These are phyloP conservation scores for Penicillium odoratum DNA, from an alignment of 495 filamentous ascomycete species.

Conservation along the genomic window DNA sequence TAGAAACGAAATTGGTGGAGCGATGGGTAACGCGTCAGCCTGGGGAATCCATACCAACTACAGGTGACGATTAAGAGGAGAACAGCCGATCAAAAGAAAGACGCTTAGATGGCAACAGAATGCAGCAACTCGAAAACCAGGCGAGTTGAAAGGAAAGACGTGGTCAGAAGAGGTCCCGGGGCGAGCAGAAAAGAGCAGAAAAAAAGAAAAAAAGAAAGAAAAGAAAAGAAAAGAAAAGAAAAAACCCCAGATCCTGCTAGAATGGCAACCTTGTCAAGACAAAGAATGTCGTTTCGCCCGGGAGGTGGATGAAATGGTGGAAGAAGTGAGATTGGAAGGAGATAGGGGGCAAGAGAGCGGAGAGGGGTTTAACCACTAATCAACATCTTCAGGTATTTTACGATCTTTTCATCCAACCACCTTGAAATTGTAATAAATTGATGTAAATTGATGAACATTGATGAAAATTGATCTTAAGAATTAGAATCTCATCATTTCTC, in stretches of 20 bases:
- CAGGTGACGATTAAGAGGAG: conserved; percentile 33
- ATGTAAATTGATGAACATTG: too few species aligned
- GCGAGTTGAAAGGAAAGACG: conserved; percentile 37
- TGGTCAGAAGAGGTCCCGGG: conserved; percentile 28
- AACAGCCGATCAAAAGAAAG: conserved; percentile 19
- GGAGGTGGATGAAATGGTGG: conserved; percentile 18
- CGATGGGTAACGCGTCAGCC: conserved; percentile 31
- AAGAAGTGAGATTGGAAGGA: conserved; percentile 16
- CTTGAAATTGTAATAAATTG: too few species aligned
- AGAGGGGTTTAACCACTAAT: neutral
- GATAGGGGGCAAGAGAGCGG: conserved; percentile 9
- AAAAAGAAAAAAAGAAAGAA: conserved; percentile 28
- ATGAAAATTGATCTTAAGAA: too few species aligned
- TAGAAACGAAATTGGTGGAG: conserved; percentile 16
- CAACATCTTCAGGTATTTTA: neutral
- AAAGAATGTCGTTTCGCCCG: conserved; percentile 30
- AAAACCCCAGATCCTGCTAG: conserved; percentile 12
- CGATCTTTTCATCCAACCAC: neutral
- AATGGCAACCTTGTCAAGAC: conserved; percentile 10
- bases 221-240: conserved; percentile 26
- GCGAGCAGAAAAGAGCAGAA: conserved; percentile 28
- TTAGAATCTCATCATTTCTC: too few species aligned
- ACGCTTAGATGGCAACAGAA: conserved; percentile 32
- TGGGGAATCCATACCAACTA: conserved; percentile 37
- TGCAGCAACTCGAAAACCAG: conserved; percentile 39